These are phyloP conservation scores for Penicillium subrubescens DNA, from an alignment of 495 filamentous ascomycete genomes.

Conservation along the genomic window DNA sequence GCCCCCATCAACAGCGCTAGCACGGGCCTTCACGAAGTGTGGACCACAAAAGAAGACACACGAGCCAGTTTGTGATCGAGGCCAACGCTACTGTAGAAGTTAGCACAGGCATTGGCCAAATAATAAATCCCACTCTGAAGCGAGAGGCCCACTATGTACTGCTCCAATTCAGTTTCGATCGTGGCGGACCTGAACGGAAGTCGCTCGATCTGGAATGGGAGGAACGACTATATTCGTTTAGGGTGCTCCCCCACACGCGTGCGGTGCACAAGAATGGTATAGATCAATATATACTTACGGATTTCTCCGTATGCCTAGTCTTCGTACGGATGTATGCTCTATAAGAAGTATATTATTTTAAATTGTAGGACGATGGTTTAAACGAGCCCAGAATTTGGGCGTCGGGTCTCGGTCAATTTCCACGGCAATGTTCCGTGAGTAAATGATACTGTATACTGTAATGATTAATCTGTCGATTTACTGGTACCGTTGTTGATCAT, in stretches of 20 bases:
- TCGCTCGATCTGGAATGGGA: background rate
- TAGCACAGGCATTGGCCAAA: background rate
- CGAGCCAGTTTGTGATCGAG: background rate
- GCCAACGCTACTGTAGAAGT: conserved; percentile 2
- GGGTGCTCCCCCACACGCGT: background rate
- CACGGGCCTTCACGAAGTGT: conserved; percentile 7
- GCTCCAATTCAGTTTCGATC: background rate
- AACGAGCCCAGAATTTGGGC: background rate
- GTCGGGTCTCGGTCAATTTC: background rate
- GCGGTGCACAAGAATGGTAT: background rate
- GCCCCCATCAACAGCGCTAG: background rate
- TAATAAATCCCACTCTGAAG: background rate
- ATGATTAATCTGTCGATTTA: background rate
- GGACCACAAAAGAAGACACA: conserved; percentile 4
- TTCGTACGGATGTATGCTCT: background rate
- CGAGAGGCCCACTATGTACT: background rate
- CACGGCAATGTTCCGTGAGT: background rate
- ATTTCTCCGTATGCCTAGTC: background rate
- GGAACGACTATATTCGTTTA: background rate
- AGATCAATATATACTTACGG: background rate
- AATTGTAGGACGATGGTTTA: background rate
- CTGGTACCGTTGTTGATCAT: background rate
- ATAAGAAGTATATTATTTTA: background rate
- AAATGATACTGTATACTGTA: background rate
- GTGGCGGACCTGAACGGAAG: background rate